Conservation (phyloP, 805 yeast species). For the Ogataea haglerorum region DNA sequence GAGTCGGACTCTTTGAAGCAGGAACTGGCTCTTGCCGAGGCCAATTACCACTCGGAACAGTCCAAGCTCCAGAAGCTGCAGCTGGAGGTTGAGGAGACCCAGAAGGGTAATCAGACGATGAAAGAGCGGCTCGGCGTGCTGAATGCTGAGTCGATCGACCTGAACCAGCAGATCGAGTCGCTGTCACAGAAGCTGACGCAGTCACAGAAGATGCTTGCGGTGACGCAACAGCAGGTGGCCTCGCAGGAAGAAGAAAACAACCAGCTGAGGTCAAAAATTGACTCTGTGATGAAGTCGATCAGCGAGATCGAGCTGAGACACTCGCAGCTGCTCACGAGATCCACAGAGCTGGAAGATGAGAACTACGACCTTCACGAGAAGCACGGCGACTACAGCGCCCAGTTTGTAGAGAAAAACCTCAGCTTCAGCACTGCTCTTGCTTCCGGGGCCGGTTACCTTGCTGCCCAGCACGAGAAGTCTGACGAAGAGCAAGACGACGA, state of each 20-base stretch:
- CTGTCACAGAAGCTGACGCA: conserved; percentile 55
- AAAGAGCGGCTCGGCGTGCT: conserved; percentile 66
- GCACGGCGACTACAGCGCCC: conserved; percentile 31
- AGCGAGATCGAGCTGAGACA: conserved; percentile 28
- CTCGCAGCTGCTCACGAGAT: conserved; percentile 18
- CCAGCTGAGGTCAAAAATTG: conserved; percentile 30
- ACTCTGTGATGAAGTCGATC: conserved; percentile 24
- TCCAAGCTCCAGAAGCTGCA: conserved; percentile 60
- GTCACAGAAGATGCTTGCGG: conserved; percentile 59
- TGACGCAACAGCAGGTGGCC: conserved; percentile 66
- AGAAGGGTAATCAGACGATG: conserved; percentile 58
- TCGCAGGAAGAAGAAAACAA: conserved; percentile 48
- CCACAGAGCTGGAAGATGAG: conserved; percentile 35
- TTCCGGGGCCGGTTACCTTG: conserved; percentile 24
- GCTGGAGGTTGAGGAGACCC: conserved; percentile 59
- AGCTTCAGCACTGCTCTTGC: conserved; percentile 29
- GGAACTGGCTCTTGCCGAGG: conserved; percentile 74
- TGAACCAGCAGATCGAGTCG: conserved; percentile 53
- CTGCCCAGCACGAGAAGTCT: conserved; percentile 14
- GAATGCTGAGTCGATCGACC: conserved; percentile 62
- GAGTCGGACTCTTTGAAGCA: conserved; percentile 70
- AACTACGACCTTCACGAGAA: conserved; percentile 38
- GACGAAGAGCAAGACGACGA: conserved; percentile 3
- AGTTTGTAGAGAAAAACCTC: conserved; percentile 32
- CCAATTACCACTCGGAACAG: conserved; percentile 69